Evolutionary conservation across 352 stramenopile species (phyloP).

Genomic region (Phytophthora fragariae): DNA sequence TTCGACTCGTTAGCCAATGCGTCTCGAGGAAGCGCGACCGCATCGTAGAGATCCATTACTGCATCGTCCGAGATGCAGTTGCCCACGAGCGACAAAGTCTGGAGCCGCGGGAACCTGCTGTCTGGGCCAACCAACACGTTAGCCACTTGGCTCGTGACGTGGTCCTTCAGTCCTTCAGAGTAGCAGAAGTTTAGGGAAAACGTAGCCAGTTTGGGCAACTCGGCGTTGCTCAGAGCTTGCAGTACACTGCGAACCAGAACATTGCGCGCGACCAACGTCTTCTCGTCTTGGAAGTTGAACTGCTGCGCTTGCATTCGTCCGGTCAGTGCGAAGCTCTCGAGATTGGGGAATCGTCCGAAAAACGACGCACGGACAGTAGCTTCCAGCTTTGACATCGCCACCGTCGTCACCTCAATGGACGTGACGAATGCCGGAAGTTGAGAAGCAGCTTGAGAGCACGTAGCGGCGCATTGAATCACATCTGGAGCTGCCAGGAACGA

Average conservation of each 20-base stretch:
- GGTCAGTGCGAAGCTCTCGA: slow-evolving; percentile 46
- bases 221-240: slow-evolving; percentile 27
- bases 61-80: slow-evolving; percentile 71
- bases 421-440: slow-evolving; percentile 52
- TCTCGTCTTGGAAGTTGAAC: slow-evolving; percentile 59
- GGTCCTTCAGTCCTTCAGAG: slow-evolving; percentile 58
- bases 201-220: slow-evolving; percentile 38
- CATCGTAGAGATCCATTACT: slow-evolving; percentile 46
- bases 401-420: slow-evolving; percentile 39
- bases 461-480: slow-evolving; percentile 45
- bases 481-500: slow-evolving; percentile 49
- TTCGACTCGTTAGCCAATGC: not conserved
- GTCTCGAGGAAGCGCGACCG: slow-evolving; percentile 26
- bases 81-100: slow-evolving; percentile 47
- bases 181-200: slow-evolving; percentile 57
- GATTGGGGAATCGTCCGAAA: slow-evolving; percentile 50
- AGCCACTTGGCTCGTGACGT: slow-evolving; percentile 53
- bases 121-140: slow-evolving; percentile 36
- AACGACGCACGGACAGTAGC: slow-evolving; percentile 28
- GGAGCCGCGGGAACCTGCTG: slow-evolving; percentile 43
- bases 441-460: slow-evolving; percentile 36
- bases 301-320: slow-evolving; percentile 43
- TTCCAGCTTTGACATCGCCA: slow-evolving; percentile 33
- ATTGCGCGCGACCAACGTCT: slow-evolving; percentile 45
- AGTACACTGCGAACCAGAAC: slow-evolving; percentile 50